phyloP scores from a whole-genome alignment of 129 eudicot species.

The Flaveria brownii region DNA sequence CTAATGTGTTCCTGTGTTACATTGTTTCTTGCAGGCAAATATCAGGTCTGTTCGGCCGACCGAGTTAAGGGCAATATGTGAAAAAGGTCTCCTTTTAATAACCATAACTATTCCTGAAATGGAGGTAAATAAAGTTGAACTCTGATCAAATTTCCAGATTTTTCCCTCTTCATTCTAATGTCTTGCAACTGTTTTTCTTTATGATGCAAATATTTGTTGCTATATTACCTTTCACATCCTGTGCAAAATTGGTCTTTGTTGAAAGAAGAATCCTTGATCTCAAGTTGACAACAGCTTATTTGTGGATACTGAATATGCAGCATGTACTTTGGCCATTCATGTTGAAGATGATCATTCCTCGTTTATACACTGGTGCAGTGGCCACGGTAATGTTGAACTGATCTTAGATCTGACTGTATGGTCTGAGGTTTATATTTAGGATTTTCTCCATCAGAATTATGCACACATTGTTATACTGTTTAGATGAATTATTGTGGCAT shows the following conservation, averaged over 20 bases:
- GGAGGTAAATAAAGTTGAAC: slow-evolving; percentile 66
- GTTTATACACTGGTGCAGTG: slow-evolving; percentile 82
- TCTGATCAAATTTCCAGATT: background rate
- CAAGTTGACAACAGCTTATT: slow-evolving; percentile 9
- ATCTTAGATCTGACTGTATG: slow-evolving; percentile 8
- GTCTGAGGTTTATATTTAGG: background rate
- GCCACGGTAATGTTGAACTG: slow-evolving; percentile 66
- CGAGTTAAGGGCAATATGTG: slow-evolving; percentile 82
- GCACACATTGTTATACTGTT: background rate
- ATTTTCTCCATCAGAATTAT: background rate
- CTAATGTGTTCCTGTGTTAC: slow-evolving; percentile 6
- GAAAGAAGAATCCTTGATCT: background rate
- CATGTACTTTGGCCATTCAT: slow-evolving; percentile 97
- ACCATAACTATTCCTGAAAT: slow-evolving; percentile 95
- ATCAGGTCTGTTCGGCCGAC: slow-evolving; percentile 60
- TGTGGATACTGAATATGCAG: slow-evolving; percentile 55
- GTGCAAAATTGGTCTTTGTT: background rate
- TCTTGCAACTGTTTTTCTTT: slow-evolving; percentile 6
- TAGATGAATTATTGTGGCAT: slow-evolving; percentile 2
- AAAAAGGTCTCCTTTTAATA: slow-evolving; percentile 88
- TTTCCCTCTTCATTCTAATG: slow-evolving; percentile 13
- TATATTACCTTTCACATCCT: slow-evolving; percentile 5
- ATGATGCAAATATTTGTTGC: slow-evolving; percentile 12
- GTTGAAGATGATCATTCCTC: slow-evolving; percentile 94
- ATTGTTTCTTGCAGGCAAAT: slow-evolving; percentile 52